A percentile compares a stretch with the other conserved stretches of the same genome.
These are phyloP conservation scores for Jackrogersella multiformis DNA, from an alignment of 495 filamentous ascomycete species.

Conservation along the genomic window DNA sequence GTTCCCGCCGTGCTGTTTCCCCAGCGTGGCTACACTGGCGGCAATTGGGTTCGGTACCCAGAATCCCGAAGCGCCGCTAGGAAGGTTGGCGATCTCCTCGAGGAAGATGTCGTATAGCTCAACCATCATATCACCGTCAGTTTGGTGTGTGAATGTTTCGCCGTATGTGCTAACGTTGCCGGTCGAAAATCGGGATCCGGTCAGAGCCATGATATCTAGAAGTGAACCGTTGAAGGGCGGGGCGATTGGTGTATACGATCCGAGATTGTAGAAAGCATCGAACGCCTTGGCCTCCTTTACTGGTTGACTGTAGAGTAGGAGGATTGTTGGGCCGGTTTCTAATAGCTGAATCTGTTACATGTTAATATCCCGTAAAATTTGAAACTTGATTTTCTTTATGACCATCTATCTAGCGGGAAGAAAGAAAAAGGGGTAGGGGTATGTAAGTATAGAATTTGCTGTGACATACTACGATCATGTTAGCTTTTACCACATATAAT, in stretches of 20 bases:
- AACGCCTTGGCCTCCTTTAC: constrained; percentile 25
- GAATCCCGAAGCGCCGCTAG: constrained; percentile 38
- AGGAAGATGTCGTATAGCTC: constrained; percentile 41
- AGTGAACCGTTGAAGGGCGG: constrained; percentile 29
- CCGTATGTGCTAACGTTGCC: constrained; percentile 33
- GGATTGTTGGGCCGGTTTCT: constrained; percentile 24
- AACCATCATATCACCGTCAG: constrained; percentile 38
- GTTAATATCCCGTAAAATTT: not conserved
- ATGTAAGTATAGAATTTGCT: not conserved
- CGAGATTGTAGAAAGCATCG: constrained; percentile 30
- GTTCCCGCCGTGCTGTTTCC: constrained; percentile 45
- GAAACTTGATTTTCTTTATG: not conserved
- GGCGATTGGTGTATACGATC: constrained; percentile 9
- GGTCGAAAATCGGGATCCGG: constrained; percentile 32
- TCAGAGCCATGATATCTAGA: constrained; percentile 24
- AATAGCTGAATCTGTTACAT: constrained; percentile 25
- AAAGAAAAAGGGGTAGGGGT: not conserved
- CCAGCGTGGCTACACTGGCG: constrained; percentile 42
- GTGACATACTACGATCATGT: constrained; percentile 26
- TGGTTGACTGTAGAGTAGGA: constrained; percentile 26
- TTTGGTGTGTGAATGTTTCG: constrained; percentile 40
- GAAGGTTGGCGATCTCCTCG: constrained; percentile 34
- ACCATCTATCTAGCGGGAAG: not conserved
- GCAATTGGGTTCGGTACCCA: constrained; percentile 48
- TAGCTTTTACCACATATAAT: constrained; percentile 8